Evolutionary conservation across 768 basidiomycete genomes (phyloP).

Genomic region (Fomitopsis serialis): DNA sequence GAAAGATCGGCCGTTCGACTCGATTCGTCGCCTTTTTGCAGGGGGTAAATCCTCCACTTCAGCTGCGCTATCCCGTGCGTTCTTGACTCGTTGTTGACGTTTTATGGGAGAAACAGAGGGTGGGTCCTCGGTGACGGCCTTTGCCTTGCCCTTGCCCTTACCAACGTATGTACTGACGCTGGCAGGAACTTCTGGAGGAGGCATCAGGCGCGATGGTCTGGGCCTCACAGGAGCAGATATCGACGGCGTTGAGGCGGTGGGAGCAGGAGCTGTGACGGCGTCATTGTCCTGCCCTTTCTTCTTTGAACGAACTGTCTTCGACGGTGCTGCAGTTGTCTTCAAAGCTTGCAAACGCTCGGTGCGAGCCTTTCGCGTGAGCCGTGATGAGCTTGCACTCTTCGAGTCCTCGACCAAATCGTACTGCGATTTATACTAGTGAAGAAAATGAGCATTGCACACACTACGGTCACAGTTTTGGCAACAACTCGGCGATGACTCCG

Average conservation of each 20-base stretch:
- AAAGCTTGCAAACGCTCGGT: slow-evolving; percentile 48
- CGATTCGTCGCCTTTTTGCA: background rate
- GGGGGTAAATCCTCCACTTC: background rate
- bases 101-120: background rate
- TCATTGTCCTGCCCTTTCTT: slow-evolving; percentile 2
- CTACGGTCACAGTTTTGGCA: too few relatives aligned
- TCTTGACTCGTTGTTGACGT: background rate
- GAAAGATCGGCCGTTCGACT: background rate
- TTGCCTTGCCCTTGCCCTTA: slow-evolving; percentile 17
- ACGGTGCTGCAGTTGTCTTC: slow-evolving; percentile 8
- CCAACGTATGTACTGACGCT: slow-evolving; percentile 22
- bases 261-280: background rate
- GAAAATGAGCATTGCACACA: background rate
- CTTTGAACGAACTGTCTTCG: background rate
- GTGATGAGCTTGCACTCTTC: slow-evolving; percentile 39
- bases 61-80: background rate
- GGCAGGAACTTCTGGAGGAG: slow-evolving; percentile 26
- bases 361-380: slow-evolving; percentile 56
- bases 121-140: background rate
- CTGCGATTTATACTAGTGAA: slow-evolving; percentile 49
- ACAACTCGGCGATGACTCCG: too few relatives aligned
- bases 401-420: slow-evolving; percentile 56
- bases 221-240: background rate
- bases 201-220: slow-evolving; percentile 14
- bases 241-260: background rate